Evolutionary conservation across 305 asterid species (phyloP), one percentile per base, ranked within the genome.

Genomic region (Fraxinus sp.): DNA sequence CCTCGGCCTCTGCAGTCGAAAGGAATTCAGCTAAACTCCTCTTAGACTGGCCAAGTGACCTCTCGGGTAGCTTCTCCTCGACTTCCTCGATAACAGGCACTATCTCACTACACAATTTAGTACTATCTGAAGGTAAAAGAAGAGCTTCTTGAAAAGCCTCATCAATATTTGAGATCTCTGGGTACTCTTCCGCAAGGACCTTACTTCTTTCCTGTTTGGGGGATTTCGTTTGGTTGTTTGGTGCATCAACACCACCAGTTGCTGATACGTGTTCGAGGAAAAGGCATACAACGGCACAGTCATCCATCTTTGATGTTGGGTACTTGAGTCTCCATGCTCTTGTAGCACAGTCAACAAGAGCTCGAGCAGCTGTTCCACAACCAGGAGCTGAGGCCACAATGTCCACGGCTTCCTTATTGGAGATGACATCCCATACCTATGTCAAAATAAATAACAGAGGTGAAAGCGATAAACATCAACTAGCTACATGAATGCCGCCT

Each of bases 301-400:
- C 98, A n/a, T 95, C 98, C 46, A 83, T 95, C 89, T 97, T 97
- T 37, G 99, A 97, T 24, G 98, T 95, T 14, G 99, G 99, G 88
- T 95, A 97, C 83, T 97, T 97, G 76, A 95, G 96, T 89, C 95
- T 92, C 99, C 99, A 97, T 7, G 98, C 96, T 85, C 98, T 86
- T n/a, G 94, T 92, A 6, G 98, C 97, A 35, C 97, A 97, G 87
- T 95, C 99, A 9, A 97, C 93, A 0, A 97, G 95, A 76, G 99
- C 98, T 79, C 99, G 81, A 74, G 98, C 95, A 2, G 98, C 94
- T 16, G 94, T 92, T 79, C 93, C 90, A 5, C 85, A 96, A 68
- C 97, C 82, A 9, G 98, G 98, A 32, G 99, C 99, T 0, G 97
- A 90, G 87, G 97, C 91, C 78, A 95, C 97, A 52, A 96, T 91